Conservation (phyloP, 108 stramenopile genomes). For the Asterionellopsis glacialis region DNA sequence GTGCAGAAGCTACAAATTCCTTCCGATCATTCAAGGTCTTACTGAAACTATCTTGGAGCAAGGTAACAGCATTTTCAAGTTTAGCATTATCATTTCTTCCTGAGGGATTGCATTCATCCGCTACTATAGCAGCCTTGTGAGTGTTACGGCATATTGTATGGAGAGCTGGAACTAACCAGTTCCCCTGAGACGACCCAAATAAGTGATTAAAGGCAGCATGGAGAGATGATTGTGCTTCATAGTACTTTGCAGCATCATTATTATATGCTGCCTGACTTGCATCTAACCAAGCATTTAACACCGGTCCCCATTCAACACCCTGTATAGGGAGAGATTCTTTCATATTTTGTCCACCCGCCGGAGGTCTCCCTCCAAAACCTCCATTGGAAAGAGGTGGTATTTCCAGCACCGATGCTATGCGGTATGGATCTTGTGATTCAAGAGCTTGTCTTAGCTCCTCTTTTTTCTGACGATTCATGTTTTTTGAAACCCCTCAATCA, state of each 20-base stretch:
- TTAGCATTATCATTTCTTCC: slow-evolving; percentile 54
- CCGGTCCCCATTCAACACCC: slow-evolving; percentile 54
- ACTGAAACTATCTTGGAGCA: slow-evolving; percentile 75
- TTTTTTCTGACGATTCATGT: too few relatives aligned
- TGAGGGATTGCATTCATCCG: slow-evolving; percentile 30
- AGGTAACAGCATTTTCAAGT: slow-evolving; percentile 68
- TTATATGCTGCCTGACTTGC: slow-evolving; percentile 38
- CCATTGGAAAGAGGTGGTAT: slow-evolving; percentile 23
- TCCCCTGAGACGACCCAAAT: slow-evolving; percentile 65
- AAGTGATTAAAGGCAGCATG: slow-evolving; percentile 67
- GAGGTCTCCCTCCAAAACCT: not conserved
- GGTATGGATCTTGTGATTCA: slow-evolving; percentile 30
- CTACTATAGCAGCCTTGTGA: slow-evolving; percentile 51
- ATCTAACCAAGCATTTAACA: slow-evolving; percentile 54
- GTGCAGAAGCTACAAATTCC: slow-evolving; percentile 47
- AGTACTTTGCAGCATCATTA: slow-evolving; percentile 47
- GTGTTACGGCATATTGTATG: slow-evolving; percentile 71
- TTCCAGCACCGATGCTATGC: slow-evolving; percentile 29
- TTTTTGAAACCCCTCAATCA: too few relatives aligned
- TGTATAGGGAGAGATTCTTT: slow-evolving; percentile 40
- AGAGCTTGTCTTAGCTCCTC: slow-evolving; percentile 11
- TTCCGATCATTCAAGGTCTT: slow-evolving; percentile 84
- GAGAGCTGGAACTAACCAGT: slow-evolving; percentile 80
- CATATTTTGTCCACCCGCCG: not conserved
- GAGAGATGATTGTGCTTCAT: slow-evolving; percentile 56